These are phyloP conservation scores for Elaeagnus macrophylla DNA, from an alignment of 306 rosid species.

Conservation along the genomic window DNA sequence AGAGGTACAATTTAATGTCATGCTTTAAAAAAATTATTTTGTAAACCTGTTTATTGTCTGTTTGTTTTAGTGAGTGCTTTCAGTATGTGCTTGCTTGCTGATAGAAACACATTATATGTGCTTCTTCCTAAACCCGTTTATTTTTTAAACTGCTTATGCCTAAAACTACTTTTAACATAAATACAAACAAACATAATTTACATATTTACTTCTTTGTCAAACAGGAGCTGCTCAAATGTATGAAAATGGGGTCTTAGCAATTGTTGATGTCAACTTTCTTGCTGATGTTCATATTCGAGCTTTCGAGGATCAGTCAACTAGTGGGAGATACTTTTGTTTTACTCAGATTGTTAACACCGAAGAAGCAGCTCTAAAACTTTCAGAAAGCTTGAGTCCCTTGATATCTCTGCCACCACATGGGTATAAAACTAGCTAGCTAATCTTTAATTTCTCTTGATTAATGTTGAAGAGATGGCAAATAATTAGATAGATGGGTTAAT, in stretches of 20 bases:
- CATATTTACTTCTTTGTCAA: neutral
- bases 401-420: slow-evolving; percentile 35
- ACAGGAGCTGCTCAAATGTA: slow-evolving; percentile 47
- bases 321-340: slow-evolving; percentile 39
- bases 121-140: no score
- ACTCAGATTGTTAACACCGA: slow-evolving; percentile 25
- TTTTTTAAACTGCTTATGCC: no score
- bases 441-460: neutral
- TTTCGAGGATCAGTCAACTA: slow-evolving; percentile 31
- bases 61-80: no score
- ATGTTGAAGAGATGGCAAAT: neutral
- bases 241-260: slow-evolving; percentile 37
- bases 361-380: slow-evolving; percentile 33
- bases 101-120: no score
- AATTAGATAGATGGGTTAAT: neutral
- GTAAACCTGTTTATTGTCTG: no score
- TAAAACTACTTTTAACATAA: no score
- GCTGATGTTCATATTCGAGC: slow-evolving; percentile 32
- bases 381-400: slow-evolving; percentile 30
- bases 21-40: neutral
- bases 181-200: no score
- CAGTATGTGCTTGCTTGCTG: no score
- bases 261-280: slow-evolving; percentile 27
- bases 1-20: slow-evolving; percentile 14
- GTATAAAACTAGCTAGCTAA: slow-evolving; percentile 7